These are phyloP conservation scores for Globisporangium irregulare DNA, from an alignment of 352 stramenopile genomes.

Conservation along the genomic window DNA sequence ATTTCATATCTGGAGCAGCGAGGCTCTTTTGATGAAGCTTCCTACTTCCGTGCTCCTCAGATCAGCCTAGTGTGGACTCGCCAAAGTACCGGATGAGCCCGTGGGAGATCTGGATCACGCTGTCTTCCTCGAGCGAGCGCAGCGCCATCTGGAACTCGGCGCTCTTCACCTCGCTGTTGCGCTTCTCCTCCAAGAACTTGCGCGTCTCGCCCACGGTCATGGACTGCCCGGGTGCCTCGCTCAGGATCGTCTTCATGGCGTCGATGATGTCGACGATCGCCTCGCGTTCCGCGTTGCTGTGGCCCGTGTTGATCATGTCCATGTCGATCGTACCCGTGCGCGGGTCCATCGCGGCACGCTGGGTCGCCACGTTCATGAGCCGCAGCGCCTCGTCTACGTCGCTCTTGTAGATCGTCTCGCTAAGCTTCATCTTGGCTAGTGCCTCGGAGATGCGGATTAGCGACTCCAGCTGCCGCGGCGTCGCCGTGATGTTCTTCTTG, in stretches of 20 bases:
- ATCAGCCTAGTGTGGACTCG: slow-evolving; percentile 22
- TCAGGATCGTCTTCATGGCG: slow-evolving; percentile 54
- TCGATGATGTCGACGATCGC: slow-evolving; percentile 56
- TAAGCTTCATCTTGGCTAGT: slow-evolving; percentile 94
- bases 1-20: background rate
- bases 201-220: slow-evolving; percentile 87
- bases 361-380: slow-evolving; percentile 97
- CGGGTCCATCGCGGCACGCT: slow-evolving; percentile 96
- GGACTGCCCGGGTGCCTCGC: slow-evolving; percentile 52
- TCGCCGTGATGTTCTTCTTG: slow-evolving; percentile 97
- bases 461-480: slow-evolving; percentile 97
- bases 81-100: slow-evolving; percentile 78
- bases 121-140: slow-evolving; percentile 89
- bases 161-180: slow-evolving; percentile 69
- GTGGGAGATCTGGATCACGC: slow-evolving; percentile 91
- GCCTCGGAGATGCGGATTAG: slow-evolving; percentile 98
- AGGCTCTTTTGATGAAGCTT: too few relatives aligned
- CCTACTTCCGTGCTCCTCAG: background rate
- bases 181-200: slow-evolving; percentile 83
- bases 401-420: slow-evolving; percentile 43
- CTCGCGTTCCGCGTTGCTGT: slow-evolving; percentile 89
- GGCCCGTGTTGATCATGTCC: slow-evolving; percentile 98
- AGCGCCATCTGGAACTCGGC: slow-evolving; percentile 89
- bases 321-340: slow-evolving; percentile 99
- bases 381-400: slow-evolving; percentile 96